Percentiles rank a stretch among this genome's conserved stretches.
phyloP scores from a whole-genome alignment of 495 filamentous ascomycete species.

The Aspergillus bridgeri region DNA sequence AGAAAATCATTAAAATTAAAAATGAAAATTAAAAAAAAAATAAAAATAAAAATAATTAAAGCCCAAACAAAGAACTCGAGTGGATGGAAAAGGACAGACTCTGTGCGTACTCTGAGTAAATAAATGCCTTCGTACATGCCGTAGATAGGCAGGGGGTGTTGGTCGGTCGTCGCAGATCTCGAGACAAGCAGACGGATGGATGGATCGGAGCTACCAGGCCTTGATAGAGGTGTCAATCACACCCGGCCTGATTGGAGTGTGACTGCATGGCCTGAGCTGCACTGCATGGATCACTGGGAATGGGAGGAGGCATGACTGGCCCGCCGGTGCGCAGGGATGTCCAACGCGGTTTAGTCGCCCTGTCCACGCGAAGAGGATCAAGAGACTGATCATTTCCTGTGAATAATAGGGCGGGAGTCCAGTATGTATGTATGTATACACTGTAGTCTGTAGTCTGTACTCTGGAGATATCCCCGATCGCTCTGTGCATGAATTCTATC shows the following conservation, averaged over 20 bases:
- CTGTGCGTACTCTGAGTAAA: too few relatives aligned
- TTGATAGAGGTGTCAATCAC: background rate
- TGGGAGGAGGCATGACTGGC: slow-evolving; percentile 3
- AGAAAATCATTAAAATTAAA: background rate
- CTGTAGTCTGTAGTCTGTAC: background rate
- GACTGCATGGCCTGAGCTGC: slow-evolving; percentile 8
- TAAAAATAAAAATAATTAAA: background rate
- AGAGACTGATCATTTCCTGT: slow-evolving; percentile 10
- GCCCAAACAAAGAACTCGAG: background rate
- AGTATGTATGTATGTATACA: background rate
- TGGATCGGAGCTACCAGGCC: background rate
- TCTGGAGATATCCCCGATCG: background rate
- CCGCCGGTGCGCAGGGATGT: background rate
- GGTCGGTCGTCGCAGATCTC: slow-evolving; percentile 14
- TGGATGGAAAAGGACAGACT: background rate
- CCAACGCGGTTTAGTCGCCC: slow-evolving; percentile 4
- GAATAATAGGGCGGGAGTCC: too few relatives aligned
- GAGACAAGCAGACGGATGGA: slow-evolving; percentile 7
- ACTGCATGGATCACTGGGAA: slow-evolving; percentile 6
- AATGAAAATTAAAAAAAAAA: background rate
- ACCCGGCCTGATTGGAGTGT: background rate
- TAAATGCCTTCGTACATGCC: background rate
- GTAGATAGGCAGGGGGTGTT: background rate
- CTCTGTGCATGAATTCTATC: background rate
- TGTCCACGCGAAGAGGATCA: background rate